These are phyloP conservation scores for Thraustochytrium striatum DNA, from an alignment of 352 stramenopile genomes.

Conservation along the genomic window DNA sequence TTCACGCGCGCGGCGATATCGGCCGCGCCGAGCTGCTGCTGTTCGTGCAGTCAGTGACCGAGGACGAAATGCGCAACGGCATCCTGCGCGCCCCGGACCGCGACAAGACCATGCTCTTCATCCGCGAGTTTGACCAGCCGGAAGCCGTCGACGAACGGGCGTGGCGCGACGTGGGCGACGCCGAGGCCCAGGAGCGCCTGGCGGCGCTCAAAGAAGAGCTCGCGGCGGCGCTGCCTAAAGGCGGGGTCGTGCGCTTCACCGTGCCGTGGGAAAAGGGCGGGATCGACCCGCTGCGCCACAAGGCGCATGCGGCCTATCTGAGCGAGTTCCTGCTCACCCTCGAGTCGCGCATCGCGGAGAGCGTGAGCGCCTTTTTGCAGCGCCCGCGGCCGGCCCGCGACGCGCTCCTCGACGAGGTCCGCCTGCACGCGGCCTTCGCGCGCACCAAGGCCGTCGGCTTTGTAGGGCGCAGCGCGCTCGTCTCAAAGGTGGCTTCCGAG, in stretches of 20 bases:
- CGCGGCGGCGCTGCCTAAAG: not conserved
- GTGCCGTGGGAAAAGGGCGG: conserved; percentile 1
- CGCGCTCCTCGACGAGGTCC: conserved; percentile 16
- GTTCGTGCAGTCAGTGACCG: conserved; percentile 12
- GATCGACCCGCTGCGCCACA: not conserved
- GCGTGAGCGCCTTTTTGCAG: not conserved
- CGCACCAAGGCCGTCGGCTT: not conserved
- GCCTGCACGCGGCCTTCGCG: conserved; percentile 3
- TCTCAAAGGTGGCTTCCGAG: not conserved
- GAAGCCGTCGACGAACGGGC: not conserved
- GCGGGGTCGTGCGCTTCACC: not conserved
- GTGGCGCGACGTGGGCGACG: not conserved
- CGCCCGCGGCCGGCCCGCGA: not conserved
- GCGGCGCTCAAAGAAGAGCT: not conserved
- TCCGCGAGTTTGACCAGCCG: not conserved
- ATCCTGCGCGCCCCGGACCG: not conserved
- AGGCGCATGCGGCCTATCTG: conserved; percentile 10
- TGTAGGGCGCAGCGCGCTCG: not conserved
- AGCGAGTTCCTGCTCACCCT: not conserved
- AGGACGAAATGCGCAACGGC: conserved; percentile 23
- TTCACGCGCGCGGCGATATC: not conserved
- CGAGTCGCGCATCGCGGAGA: not conserved
- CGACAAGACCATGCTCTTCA: not conserved
- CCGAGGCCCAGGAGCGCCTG: not conserved
- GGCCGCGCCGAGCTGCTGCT: not conserved